phyloP scores from a whole-genome alignment of 345 rosid genomes.

The Bruguiera sexangula region DNA sequence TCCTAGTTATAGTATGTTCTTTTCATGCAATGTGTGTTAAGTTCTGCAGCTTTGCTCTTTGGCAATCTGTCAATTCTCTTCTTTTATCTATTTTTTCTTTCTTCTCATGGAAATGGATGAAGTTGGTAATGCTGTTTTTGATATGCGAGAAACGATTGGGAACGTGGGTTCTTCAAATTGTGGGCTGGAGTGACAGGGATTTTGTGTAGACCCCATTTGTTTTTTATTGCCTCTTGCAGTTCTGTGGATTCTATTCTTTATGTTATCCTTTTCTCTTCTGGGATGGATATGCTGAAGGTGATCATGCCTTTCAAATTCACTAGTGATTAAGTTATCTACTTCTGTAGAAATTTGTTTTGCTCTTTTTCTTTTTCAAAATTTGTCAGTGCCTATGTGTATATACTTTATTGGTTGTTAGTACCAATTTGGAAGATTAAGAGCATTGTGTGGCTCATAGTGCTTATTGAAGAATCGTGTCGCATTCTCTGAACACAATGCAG shows the following conservation, averaged over 20 bases:
- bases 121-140: conserved; percentile 3
- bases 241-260: conserved; percentile 57
- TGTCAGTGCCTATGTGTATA: no score
- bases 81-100: not conserved
- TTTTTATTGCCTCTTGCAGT: conserved; percentile 32
- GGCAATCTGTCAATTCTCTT: no score
- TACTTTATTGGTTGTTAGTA: not conserved
- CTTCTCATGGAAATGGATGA: not conserved
- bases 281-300: conserved; percentile 17
- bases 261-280: conserved; percentile 30
- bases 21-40: conserved; percentile 26
- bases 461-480: conserved; percentile 18
- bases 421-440: conserved; percentile 19
- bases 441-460: conserved; percentile 23
- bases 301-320: conserved; percentile 21
- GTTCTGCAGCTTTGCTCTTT: not conserved
- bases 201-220: conserved; percentile 25
- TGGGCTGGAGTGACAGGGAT: conserved; percentile 23
- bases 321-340: conserved; percentile 21
- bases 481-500: conserved; percentile 47
- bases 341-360: conserved; percentile 26
- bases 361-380: conserved; percentile 15
- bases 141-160: not conserved
- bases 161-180: not conserved
- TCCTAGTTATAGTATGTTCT: not conserved